A percentile compares a stretch with the other conserved stretches of the same genome.
Conservation (phyloP, 2,329 filamentous ascomycete species). For the Fusarium denticulatum region DNA sequence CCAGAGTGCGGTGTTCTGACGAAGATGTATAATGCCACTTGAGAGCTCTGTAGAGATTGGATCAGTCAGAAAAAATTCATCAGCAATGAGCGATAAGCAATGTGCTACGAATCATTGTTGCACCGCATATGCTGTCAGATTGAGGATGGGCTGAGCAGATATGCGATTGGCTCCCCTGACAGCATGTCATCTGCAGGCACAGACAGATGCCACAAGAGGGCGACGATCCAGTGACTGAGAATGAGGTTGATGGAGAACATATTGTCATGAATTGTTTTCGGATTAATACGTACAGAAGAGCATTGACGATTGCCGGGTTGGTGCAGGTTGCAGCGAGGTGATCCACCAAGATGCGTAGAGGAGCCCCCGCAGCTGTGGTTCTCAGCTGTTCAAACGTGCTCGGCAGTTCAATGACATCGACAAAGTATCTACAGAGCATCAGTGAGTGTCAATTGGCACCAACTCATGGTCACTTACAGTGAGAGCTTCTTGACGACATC, state of each 20-base stretch:
- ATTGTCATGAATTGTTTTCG: neutral
- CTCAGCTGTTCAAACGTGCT: slow-evolving; percentile 79
- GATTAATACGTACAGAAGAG: slow-evolving; percentile 69
- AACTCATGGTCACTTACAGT: slow-evolving; percentile 53
- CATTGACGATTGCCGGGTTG: slow-evolving; percentile 77
- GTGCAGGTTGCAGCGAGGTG: slow-evolving; percentile 71
- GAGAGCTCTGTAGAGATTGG: slow-evolving; percentile 65
- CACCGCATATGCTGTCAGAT: slow-evolving; percentile 10
- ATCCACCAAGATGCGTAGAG: slow-evolving; percentile 67
- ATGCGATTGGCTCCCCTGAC: slow-evolving; percentile 26
- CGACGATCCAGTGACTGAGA: neutral
- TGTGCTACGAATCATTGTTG: neutral
- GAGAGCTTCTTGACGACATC: slow-evolving; percentile 74
- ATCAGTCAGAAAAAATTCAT: slow-evolving; percentile 13
- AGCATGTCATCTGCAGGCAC: slow-evolving; percentile 19
- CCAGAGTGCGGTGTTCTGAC: slow-evolving; percentile 71
- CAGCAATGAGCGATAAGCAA: neutral
- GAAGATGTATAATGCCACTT: slow-evolving; percentile 78
- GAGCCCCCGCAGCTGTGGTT: slow-evolving; percentile 70
- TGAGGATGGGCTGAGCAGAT: slow-evolving; percentile 1
- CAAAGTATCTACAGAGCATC: slow-evolving; percentile 63
- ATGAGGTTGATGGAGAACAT: neutral
- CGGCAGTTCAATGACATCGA: slow-evolving; percentile 70
- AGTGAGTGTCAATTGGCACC: neutral
- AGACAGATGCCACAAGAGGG: slow-evolving; percentile 1